phyloP scores from a whole-genome alignment of 2,329 filamentous ascomycete species.

The Diaporthe sp. region DNA sequence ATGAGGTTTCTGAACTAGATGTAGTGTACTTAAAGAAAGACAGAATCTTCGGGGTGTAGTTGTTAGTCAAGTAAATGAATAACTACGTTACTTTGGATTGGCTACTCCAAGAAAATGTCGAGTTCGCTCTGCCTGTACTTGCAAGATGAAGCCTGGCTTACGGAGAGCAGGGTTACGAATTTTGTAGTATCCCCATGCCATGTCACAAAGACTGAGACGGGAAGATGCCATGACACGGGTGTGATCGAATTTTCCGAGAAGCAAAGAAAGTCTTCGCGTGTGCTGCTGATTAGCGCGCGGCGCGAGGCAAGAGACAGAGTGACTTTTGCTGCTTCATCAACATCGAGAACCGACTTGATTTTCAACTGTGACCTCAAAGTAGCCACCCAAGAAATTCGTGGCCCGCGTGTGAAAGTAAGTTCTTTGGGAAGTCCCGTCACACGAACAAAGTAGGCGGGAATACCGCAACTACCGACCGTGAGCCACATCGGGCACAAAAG shows the following conservation, averaged over 20 bases:
- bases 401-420: background rate
- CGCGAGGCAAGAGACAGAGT: background rate
- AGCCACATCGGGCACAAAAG: background rate
- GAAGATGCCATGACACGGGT: background rate
- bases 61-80: background rate
- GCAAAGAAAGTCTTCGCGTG: background rate
- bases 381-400: background rate
- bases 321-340: background rate
- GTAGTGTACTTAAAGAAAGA: background rate
- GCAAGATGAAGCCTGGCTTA: background rate
- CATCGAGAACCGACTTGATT: background rate
- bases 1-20: too few species aligned
- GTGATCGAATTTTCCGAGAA: background rate
- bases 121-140: background rate
- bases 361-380: background rate
- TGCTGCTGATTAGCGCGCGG: background rate
- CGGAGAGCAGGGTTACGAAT: background rate
- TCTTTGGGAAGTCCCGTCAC: background rate
- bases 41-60: background rate
- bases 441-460: background rate
- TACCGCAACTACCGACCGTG: background rate
- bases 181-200: background rate
- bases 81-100: background rate
- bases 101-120: background rate
- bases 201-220: conserved; percentile 5